Evolutionary conservation across 73 alveolate species (phyloP).

Genomic region (Paramecium sexaurelia): DNA sequence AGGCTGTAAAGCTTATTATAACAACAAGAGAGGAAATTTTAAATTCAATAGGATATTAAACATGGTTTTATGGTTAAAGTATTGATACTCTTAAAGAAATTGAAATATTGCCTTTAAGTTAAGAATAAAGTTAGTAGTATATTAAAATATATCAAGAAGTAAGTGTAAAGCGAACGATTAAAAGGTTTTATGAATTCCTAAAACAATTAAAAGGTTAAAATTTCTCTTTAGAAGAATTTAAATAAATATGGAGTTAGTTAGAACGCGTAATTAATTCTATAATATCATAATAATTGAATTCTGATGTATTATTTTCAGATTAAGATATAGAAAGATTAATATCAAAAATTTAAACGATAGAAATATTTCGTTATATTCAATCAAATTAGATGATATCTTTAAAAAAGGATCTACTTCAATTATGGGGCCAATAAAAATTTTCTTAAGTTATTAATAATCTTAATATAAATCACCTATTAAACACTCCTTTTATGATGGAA

Average conservation of each 20-base stretch:
- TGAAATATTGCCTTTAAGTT: not conserved
- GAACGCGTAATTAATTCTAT: not conserved
- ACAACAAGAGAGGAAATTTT: conserved; percentile 5
- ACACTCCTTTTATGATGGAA: conserved; percentile 21
- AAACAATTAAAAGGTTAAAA: not conserved
- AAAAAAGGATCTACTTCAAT: not conserved
- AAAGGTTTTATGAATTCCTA: not conserved
- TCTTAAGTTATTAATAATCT: not conserved
- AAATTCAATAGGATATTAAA: not conserved
- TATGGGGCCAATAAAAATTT: not conserved
- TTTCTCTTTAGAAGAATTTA: not conserved
- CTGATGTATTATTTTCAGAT: not conserved
- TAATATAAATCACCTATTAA: not conserved
- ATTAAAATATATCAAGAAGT: not conserved
- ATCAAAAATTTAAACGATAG: not conserved
- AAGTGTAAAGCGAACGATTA: not conserved
- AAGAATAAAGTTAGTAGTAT: not conserved
- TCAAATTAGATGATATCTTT: not conserved
- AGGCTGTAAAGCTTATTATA: not conserved
- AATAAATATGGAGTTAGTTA: not conserved
- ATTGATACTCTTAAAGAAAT: not conserved
- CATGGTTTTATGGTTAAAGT: not conserved
- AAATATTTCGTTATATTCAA: not conserved
- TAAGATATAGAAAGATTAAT: not conserved
- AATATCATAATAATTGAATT: not conserved